Conservation (phyloP, 345 rosid genomes). For the Ceriops zippeliana region DNA sequence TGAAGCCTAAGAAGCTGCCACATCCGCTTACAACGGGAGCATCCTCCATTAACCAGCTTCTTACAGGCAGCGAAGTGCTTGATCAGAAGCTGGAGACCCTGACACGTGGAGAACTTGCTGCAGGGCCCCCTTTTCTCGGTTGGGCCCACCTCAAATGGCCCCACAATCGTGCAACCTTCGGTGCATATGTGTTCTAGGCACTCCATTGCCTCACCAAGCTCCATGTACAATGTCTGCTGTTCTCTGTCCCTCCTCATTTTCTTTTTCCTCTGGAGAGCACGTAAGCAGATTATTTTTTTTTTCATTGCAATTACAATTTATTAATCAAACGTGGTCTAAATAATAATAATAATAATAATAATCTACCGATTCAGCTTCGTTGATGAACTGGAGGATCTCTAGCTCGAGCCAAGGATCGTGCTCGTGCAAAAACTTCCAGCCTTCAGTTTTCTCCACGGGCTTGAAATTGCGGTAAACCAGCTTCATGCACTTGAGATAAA, state of each 20-base stretch:
- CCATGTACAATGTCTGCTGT: constrained; percentile 54
- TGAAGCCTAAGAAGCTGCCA: constrained; percentile 88
- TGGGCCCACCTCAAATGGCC: constrained; percentile 45
- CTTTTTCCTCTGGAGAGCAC: constrained; percentile 56
- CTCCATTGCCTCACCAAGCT: constrained; percentile 78
- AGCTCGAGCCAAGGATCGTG: constrained; percentile 76
- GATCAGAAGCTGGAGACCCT: constrained; percentile 63
- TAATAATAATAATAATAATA: no score
- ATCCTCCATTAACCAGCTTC: constrained; percentile 55
- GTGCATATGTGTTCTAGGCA: constrained; percentile 84
- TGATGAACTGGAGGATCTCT: constrained; percentile 74
- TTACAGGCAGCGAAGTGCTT: constrained; percentile 65
- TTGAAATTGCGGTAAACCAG: constrained; percentile 42
- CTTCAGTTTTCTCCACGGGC: constrained; percentile 63
- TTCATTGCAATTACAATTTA: neutral
- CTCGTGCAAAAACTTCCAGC: constrained; percentile 76
- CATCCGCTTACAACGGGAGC: constrained; percentile 75
- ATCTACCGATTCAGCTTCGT: constrained; percentile 61
- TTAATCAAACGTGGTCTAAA: no score
- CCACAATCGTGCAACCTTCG: constrained; percentile 73
- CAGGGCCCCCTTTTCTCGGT: constrained; percentile 37
- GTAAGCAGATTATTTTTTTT: neutral
- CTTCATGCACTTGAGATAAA: constrained; percentile 59
- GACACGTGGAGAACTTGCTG: constrained; percentile 56
- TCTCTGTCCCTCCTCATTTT: constrained; percentile 42